A percentile compares a stretch with the other conserved stretches of the same genome.
These are phyloP conservation scores for Hymenotorrendiella dingleyae DNA, from an alignment of 2,329 filamentous ascomycete species.

Conservation along the genomic window DNA sequence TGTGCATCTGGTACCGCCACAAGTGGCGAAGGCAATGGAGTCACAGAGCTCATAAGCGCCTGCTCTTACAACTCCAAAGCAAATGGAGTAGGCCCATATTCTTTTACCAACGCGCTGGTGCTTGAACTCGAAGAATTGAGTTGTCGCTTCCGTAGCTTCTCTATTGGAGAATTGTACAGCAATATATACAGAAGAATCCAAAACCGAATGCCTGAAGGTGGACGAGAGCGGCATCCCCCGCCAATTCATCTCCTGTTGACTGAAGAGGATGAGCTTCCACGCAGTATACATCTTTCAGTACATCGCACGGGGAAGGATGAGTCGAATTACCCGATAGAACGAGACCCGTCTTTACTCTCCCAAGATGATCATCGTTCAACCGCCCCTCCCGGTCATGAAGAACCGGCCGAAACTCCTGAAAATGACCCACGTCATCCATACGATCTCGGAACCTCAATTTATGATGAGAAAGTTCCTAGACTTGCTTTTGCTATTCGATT, in stretches of 20 bases:
- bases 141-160: background rate
- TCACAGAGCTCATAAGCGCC: constrained; percentile 3
- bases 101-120: constrained; percentile 4
- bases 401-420: no score
- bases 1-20: background rate
- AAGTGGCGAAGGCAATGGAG: constrained; percentile 6
- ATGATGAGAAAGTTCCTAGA: background rate
- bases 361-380: no score
- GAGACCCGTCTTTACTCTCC: no score
- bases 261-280: background rate
- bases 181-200: constrained; percentile 1
- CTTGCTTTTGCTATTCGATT: background rate
- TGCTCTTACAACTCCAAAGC: background rate
- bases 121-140: constrained; percentile 3
- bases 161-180: constrained; percentile 4
- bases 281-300: background rate
- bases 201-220: background rate
- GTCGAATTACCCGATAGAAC: no score
- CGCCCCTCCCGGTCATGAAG: no score
- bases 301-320: no score
- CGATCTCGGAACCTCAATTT: background rate
- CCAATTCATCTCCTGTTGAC: background rate
- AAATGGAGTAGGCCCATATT: constrained; percentile 4
- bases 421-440: no score
- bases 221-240: background rate